Conservation (phyloP, 805 yeast genomes). For the Candida xiaguanensis region DNA sequence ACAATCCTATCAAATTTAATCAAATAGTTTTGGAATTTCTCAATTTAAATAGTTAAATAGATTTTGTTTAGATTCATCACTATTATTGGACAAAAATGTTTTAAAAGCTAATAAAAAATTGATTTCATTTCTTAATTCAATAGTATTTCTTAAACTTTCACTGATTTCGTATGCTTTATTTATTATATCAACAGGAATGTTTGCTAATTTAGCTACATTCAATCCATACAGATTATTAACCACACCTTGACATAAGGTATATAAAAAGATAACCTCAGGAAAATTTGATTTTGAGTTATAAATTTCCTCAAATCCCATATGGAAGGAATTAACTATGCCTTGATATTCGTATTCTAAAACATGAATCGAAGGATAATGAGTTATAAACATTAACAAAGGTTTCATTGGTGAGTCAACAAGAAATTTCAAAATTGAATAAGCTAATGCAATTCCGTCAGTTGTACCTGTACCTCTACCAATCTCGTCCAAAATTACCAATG, state of each 20-base stretch:
- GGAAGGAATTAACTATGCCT: conserved; percentile 51
- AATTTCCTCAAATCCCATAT: conserved; percentile 61
- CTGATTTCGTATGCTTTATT: conserved; percentile 41
- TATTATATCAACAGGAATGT: conserved; percentile 47
- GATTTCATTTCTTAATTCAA: conserved; percentile 17
- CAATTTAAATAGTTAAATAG: conserved; percentile 6
- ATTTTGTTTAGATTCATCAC: background rate
- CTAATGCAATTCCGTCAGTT: conserved; percentile 77
- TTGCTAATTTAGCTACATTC: conserved; percentile 79
- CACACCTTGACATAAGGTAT: conserved; percentile 34
- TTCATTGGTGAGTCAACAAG: conserved; percentile 34
- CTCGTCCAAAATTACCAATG: conserved; percentile 68
- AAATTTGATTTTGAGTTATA: conserved; percentile 19
- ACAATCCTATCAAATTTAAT: conserved; percentile 34
- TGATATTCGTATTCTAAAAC: conserved; percentile 42
- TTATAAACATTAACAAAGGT: conserved; percentile 71
- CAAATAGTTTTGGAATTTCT: conserved; percentile 21
- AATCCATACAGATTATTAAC: conserved; percentile 70
- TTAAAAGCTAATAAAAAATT: background rate
- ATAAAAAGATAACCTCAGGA: conserved; percentile 38
- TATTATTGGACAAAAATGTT: background rate
- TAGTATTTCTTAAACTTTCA: conserved; percentile 22
- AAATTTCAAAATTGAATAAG: conserved; percentile 65
- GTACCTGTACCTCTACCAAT: conserved; percentile 78
- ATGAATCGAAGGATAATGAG: conserved; percentile 75